Percentiles rank a stretch among this genome's conserved stretches.
phyloP scores from a whole-genome alignment of 2,329 filamentous ascomycete species.

The Microcera coccophila region DNA sequence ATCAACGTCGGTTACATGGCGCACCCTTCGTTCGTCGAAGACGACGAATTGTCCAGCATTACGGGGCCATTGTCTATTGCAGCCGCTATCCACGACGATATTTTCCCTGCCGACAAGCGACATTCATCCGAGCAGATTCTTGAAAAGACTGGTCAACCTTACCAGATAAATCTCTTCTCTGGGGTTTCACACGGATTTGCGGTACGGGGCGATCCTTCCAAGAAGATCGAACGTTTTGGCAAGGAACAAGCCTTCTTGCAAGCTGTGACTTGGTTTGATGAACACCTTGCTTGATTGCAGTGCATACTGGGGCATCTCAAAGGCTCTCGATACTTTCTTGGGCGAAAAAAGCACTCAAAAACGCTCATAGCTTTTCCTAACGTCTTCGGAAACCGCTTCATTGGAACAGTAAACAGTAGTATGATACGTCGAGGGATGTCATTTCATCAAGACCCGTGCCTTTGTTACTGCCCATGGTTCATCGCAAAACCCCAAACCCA shows the following conservation, averaged over 20 bases:
- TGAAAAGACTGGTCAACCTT: neutral
- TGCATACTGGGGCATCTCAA: neutral
- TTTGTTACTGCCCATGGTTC: no score
- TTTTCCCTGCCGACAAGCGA: constrained; percentile 3
- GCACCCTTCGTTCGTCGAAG: constrained; percentile 68
- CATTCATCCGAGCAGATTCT: constrained; percentile 1
- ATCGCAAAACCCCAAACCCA: no score
- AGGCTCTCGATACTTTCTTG: no score
- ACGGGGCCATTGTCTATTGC: constrained; percentile 62
- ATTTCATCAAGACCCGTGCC: no score
- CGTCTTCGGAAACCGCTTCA: no score
- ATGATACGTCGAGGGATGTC: no score
- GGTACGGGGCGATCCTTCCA: neutral
- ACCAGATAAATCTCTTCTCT: constrained; percentile 3
- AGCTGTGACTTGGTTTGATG: constrained; percentile 5
- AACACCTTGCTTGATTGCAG: no score
- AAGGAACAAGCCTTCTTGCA: constrained; percentile 8
- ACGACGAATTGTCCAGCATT: constrained; percentile 62
- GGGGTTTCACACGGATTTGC: constrained; percentile 3
- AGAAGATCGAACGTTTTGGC: neutral
- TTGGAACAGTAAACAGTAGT: no score
- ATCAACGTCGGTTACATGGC: constrained; percentile 67
- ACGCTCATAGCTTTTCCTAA: no score
- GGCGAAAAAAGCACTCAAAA: no score
- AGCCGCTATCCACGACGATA: constrained; percentile 30